Percentiles rank a stretch among this genome's conserved stretches.
Evolutionary conservation across 192 early-diverging fungal genomes (phyloP).

Genomic region (Globomyces pollinis-pini): DNA sequence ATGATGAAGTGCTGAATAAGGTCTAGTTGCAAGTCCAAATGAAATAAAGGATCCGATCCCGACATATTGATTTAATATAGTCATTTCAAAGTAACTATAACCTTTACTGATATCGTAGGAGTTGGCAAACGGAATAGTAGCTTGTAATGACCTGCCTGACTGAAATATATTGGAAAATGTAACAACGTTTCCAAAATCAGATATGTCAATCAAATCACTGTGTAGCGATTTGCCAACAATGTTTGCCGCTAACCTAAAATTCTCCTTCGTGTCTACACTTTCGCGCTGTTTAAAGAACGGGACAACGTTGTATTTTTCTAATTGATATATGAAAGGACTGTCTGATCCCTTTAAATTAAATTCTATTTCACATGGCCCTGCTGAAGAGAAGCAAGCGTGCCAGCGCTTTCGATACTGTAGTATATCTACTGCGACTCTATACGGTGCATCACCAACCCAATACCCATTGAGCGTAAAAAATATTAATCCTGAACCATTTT

Average conservation of each 20-base stretch:
- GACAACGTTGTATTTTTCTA: slow-evolving; percentile 3
- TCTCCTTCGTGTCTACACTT: background rate
- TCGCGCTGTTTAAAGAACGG: background rate
- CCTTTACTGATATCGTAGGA: background rate
- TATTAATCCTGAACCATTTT: slow-evolving; percentile 1
- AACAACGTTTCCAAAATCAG: background rate
- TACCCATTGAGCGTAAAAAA: slow-evolving; percentile 38
- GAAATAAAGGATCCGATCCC: slow-evolving; percentile 25
- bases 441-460: slow-evolving; percentile 34
- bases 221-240: too few species aligned
- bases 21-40: slow-evolving; percentile 26
- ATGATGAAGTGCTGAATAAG: slow-evolving; percentile 33
- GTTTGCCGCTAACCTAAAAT: background rate
- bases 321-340: slow-evolving; percentile 16
- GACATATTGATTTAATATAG: slow-evolving; percentile 1
- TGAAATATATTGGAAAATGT: background rate
- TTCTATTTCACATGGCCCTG: slow-evolving; percentile 5
- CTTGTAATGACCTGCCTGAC: background rate
- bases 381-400: slow-evolving; percentile 15
- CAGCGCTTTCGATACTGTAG: slow-evolving; percentile 15
- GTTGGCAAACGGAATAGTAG: background rate
- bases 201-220: background rate
- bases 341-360: slow-evolving; percentile 24
- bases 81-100: slow-evolving; percentile 27
- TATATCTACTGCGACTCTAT: slow-evolving; percentile 6